A percentile compares a stretch with the other conserved stretches of the same genome.
Conservation (phyloP, 768 basidiomycete genomes). For the Hypsizygus marmoreus region DNA sequence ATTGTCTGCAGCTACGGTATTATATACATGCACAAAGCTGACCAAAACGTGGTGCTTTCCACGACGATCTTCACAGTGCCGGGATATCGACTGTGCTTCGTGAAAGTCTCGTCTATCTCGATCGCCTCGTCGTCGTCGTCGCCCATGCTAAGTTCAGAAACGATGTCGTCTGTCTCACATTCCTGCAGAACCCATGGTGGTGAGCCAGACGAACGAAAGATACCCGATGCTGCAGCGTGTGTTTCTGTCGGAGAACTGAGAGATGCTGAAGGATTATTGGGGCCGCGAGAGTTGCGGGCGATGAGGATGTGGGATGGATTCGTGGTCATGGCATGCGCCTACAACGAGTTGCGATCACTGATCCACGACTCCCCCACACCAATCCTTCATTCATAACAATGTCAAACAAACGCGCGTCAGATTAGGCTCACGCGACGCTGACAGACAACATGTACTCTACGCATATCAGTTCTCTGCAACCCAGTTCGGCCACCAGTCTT, state of each 20-base stretch:
- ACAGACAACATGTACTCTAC: too few species aligned
- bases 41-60: slow-evolving; percentile 90
- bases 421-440: too few species aligned
- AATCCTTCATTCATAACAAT: too few species aligned
- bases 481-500: too few species aligned
- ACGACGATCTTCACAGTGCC: slow-evolving; percentile 92
- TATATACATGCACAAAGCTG: slow-evolving; percentile 29
- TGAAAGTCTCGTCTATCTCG: slow-evolving; percentile 81
- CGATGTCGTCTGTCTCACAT: slow-evolving; percentile 67
- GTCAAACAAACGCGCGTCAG: too few species aligned
- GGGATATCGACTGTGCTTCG: slow-evolving; percentile 63
- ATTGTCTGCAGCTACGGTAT: background rate
- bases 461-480: too few species aligned
- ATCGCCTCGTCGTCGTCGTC: slow-evolving; percentile 72
- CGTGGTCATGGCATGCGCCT: slow-evolving; percentile 64
- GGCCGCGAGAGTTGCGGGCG: slow-evolving; percentile 79
- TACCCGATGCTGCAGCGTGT: slow-evolving; percentile 82
- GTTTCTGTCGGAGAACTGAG: slow-evolving; percentile 87
- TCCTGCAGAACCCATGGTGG: slow-evolving; percentile 83
- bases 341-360: too few species aligned
- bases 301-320: slow-evolving; percentile 90
- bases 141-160: slow-evolving; percentile 66
- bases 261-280: slow-evolving; percentile 74
- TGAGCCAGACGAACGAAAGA: slow-evolving; percentile 79
- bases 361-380: too few species aligned